Conservation (phyloP, 306 rosid genomes). For the Cucumis melo region DNA sequence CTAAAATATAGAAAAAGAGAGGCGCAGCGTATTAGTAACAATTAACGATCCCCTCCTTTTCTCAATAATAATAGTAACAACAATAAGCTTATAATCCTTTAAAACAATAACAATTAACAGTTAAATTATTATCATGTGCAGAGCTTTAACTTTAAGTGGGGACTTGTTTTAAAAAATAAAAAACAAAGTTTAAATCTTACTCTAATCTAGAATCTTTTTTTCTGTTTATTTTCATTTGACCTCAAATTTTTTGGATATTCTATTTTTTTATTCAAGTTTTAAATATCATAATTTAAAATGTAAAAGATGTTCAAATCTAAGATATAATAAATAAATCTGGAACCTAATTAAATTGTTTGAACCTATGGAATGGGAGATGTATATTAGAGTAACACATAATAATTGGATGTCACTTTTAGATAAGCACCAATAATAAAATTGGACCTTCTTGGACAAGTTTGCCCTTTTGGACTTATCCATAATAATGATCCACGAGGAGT, state of each 20-base stretch:
- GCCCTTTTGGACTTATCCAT: background rate
- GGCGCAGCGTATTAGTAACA: too few relatives aligned
- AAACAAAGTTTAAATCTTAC: background rate
- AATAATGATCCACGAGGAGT: background rate
- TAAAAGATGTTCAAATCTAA: background rate
- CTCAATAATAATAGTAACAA: too few relatives aligned
- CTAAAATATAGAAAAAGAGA: background rate
- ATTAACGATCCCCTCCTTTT: too few relatives aligned
- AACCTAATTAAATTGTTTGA: background rate
- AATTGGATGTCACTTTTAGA: background rate
- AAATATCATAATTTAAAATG: too few relatives aligned
- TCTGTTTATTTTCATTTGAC: background rate
- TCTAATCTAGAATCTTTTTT: too few relatives aligned
- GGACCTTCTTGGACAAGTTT: background rate
- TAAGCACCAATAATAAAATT: background rate
- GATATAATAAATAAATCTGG: too few relatives aligned
- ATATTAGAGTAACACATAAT: background rate
- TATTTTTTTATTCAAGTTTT: too few relatives aligned
- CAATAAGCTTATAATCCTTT: background rate
- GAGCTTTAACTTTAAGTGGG: background rate
- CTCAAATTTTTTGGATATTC: too few relatives aligned
- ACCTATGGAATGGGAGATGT: too few relatives aligned
- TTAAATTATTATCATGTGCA: background rate
- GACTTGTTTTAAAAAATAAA: background rate
- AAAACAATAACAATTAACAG: background rate